A percentile compares a stretch with the other conserved stretches of the same genome.
These are phyloP conservation scores for Platanthera guangdongensis DNA, from an alignment of 106 monocot species.

Conservation along the genomic window DNA sequence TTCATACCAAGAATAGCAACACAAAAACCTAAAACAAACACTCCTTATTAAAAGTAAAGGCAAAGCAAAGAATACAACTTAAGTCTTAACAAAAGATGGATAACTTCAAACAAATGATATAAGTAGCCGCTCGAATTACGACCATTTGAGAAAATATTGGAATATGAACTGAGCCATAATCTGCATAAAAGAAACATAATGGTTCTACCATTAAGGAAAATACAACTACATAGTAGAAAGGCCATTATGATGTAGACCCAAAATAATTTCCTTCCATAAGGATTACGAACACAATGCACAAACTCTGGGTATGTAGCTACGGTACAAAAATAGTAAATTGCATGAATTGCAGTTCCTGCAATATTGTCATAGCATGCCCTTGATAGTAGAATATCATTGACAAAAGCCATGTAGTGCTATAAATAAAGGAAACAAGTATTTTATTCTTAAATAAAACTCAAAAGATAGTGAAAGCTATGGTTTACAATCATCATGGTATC, in stretches of 20 bases:
- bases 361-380: neutral
- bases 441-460: neutral
- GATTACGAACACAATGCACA: neutral
- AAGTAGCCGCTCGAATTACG: neutral
- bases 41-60: neutral
- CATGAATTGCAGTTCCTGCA: neutral
- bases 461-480: neutral
- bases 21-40: neutral
- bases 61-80: neutral
- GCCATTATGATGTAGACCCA: neutral
- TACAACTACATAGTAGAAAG: neutral
- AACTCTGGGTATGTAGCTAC: neutral
- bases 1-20: neutral
- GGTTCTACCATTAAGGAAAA: neutral
- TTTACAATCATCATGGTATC: neutral
- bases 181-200: neutral
- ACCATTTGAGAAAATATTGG: neutral
- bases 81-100: neutral
- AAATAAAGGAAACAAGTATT: no score
- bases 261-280: neutral
- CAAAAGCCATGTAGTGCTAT: no score
- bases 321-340: neutral
- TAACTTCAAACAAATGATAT: neutral
- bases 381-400: neutral
- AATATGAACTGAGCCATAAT: neutral